Base-by-base conservation (phyloP, 768 basidiomycete genomes). In the Terana coerulea region DNA sequence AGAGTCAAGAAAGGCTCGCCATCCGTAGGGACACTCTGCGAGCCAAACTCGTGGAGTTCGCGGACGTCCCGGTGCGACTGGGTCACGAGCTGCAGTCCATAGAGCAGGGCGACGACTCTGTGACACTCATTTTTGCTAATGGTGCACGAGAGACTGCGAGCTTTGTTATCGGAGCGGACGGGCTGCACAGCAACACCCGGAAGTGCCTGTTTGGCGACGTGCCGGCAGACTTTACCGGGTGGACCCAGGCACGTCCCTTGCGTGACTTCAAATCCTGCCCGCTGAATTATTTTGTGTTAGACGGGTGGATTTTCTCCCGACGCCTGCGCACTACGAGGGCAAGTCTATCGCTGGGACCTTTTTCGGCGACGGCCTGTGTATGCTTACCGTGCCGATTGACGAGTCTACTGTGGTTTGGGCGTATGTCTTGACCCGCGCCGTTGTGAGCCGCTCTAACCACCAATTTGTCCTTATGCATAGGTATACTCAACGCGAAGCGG, bases 81-180 rank as follows among this genome's bases (percentile, higher is more conserved):
- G 56, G 66, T 5, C 65, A 67, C 37, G 59, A 63, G 51, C 61
- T 75, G 21, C 59, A 63, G 22, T 57, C 42, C 14, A 41, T 75
- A 2, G 64, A 70, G 36, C 67, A 72, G 53, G 33, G 42, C 17
- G 62, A 60, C 1, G 63, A 59, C 10, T 53, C 51, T 14, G 75
- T 72, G 1, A 51, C 54, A 3, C 73, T 71, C 10, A 56, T 36
- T 3, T 71, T 75, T 52, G 62, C 59, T 29, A 70, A 71, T 41
- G 75, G 73, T 7, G 53, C 52, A 19, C 60, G 48, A 37, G 72
- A 69, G 41, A 65, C 57, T 0, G 73, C 68, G 6, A 68, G 67
- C 51, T 70, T 77, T 48, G 66, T 75, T 3, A 63, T 75, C 9
- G 75, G 75, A 22, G 74, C 72, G 55, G 75, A 77, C 49, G 75